A percentile compares a stretch with the other conserved stretches of the same genome.
Conservation (phyloP, 768 basidiomycete genomes). For the Tylopilus felleus region DNA sequence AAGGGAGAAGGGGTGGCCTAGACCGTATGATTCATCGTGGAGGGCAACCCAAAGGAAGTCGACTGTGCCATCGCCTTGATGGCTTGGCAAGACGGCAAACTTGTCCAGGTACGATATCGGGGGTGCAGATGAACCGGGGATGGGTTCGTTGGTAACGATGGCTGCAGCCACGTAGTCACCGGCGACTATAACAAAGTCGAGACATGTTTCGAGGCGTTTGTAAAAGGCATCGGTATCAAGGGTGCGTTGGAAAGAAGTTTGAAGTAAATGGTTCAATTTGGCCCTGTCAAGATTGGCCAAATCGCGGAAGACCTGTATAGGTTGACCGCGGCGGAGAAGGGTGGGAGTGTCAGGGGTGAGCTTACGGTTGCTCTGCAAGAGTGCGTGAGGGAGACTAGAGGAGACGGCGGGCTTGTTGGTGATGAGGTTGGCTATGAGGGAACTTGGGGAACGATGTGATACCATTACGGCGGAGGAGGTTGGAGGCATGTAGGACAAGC, state of each 20-base stretch:
- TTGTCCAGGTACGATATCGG: conserved; percentile 95
- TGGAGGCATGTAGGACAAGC: conserved; percentile 88
- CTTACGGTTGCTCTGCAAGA: conserved; percentile 82
- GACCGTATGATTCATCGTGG: conserved; percentile 96
- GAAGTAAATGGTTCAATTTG: conserved; percentile 79
- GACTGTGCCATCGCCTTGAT: conserved; percentile 98
- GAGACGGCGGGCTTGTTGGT: conserved; percentile 97
- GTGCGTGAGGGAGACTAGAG: conserved; percentile 90
- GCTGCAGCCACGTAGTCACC: conserved; percentile 96
- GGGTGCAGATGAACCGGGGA: conserved; percentile 28
- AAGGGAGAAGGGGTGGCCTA: conserved; percentile 88
- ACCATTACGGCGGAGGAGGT: conserved; percentile 95
- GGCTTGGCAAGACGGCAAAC: conserved; percentile 90
- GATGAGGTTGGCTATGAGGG: conserved; percentile 94
- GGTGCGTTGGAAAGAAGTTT: conserved; percentile 76
- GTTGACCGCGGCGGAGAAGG: conserved; percentile 82
- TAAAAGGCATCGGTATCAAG: conserved; percentile 79
- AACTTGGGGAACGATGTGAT: conserved; percentile 92
- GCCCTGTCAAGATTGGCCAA: conserved; percentile 64
- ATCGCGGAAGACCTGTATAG: conserved; percentile 77
- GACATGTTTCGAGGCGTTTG: conserved; percentile 61
- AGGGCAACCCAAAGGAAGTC: conserved; percentile 99
- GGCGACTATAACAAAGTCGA: conserved; percentile 92
- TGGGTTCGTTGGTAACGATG: conserved; percentile 72
- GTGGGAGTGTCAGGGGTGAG: conserved; percentile 92